These are phyloP conservation scores for Schoenoplectus triqueter DNA, from an alignment of 202 grass and related monocot species.

Conservation along the genomic window DNA sequence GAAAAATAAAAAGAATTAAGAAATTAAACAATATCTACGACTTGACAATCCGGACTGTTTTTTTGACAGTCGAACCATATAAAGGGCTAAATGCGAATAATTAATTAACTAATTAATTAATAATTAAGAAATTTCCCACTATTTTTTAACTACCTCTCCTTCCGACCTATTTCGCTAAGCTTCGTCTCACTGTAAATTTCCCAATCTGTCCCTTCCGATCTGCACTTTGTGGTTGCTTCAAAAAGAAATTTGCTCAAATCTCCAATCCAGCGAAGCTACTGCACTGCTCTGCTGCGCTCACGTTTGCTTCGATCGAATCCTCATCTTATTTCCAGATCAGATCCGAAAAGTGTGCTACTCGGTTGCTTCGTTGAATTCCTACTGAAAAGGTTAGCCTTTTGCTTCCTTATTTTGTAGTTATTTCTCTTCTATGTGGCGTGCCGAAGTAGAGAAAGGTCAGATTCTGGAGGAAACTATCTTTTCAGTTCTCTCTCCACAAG, in stretches of 20 bases:
- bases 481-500: background rate
- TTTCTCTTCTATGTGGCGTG: slow-evolving; percentile 6
- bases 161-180: slow-evolving; percentile 25
- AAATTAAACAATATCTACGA: background rate
- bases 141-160: background rate
- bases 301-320: slow-evolving; percentile 27
- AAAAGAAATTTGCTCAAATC: background rate
- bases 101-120: too few relatives aligned
- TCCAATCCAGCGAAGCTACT: slow-evolving; percentile 31
- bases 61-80: too few relatives aligned
- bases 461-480: slow-evolving; percentile 13
- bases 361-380: slow-evolving; percentile 13
- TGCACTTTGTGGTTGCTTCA: slow-evolving; percentile 16
- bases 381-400: slow-evolving; percentile 28
- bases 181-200: slow-evolving; percentile 15
- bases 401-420: background rate
- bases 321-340: slow-evolving; percentile 18
- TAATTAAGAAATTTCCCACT: background rate
- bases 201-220: slow-evolving; percentile 18
- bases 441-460: background rate
- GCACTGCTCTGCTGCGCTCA: background rate
- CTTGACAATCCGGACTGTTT: too few relatives aligned
- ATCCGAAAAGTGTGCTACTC: slow-evolving; percentile 19
- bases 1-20: background rate
- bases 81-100: too few relatives aligned